A percentile compares a stretch with the other conserved stretches of the same genome.
phyloP scores from a whole-genome alignment of 2,329 filamentous ascomycete species.

The Fusarium sp. region DNA sequence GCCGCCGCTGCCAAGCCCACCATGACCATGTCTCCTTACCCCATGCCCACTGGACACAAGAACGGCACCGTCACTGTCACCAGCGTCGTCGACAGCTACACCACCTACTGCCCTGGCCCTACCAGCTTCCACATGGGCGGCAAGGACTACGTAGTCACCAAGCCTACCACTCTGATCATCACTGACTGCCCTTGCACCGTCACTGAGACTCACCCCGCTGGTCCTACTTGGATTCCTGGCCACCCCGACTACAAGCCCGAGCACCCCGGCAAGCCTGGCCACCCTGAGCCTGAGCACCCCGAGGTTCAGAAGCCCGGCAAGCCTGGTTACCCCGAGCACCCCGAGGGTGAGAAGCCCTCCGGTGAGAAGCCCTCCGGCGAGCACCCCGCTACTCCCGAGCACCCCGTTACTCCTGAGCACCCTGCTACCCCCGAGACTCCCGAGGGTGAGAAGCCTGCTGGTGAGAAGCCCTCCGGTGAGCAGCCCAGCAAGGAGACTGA shows the following conservation, averaged over 20 bases:
- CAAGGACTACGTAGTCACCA: slow-evolving; percentile 64
- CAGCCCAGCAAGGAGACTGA: slow-evolving; percentile 14
- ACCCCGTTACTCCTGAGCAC: background rate
- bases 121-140: slow-evolving; percentile 63
- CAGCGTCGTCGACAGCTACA: slow-evolving; percentile 51
- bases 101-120: slow-evolving; percentile 59
- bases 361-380: background rate
- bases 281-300: background rate
- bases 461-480: background rate
- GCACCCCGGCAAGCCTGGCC: background rate
- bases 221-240: slow-evolving; percentile 31
- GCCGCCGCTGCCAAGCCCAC: slow-evolving; percentile 37
- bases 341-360: background rate
- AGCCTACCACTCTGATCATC: slow-evolving; percentile 66
- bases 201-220: slow-evolving; percentile 46
- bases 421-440: slow-evolving; percentile 3
- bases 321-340: background rate
- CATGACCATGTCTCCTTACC: slow-evolving; percentile 15
- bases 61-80: slow-evolving; percentile 48
- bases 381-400: background rate
- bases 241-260: slow-evolving; percentile 7
- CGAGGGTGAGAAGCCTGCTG: background rate
- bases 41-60: slow-evolving; percentile 15
- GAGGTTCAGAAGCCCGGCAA: no score
- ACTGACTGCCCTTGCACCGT: slow-evolving; percentile 65